These are phyloP conservation scores for Ustilago nuda DNA, from an alignment of 1,284 basidiomycete genomes.

Conservation along the genomic window DNA sequence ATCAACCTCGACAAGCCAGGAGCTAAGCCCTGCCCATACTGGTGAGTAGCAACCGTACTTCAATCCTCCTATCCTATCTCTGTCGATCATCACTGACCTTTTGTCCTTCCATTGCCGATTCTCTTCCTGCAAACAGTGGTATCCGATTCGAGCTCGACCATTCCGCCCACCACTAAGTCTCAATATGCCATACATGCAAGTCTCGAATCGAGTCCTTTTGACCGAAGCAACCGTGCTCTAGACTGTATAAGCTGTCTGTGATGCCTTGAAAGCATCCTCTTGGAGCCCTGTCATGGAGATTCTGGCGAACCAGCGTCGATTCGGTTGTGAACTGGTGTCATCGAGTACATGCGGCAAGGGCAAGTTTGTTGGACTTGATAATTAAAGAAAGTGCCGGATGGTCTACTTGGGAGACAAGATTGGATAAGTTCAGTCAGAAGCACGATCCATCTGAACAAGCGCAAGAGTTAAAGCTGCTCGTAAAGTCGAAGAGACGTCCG, in stretches of 20 bases:
- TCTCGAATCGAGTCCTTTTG: neutral
- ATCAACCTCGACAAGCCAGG: slow-evolving; percentile 81
- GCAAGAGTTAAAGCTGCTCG: too few relatives aligned
- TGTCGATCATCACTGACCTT: neutral
- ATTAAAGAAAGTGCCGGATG: too few relatives aligned
- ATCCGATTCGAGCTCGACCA: slow-evolving; percentile 59
- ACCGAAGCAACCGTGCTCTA: neutral
- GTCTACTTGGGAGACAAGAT: too few relatives aligned
- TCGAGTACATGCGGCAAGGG: too few relatives aligned
- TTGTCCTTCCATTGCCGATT: neutral
- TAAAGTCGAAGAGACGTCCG: too few relatives aligned
- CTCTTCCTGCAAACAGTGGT: slow-evolving; percentile 23
- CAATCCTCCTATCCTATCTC: neutral
- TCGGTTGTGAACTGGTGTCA: too few relatives aligned
- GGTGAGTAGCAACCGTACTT: slow-evolving; percentile 33
- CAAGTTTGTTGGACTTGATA: too few relatives aligned
- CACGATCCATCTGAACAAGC: too few relatives aligned
- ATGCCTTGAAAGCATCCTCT: neutral
- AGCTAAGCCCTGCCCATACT: slow-evolving; percentile 65
- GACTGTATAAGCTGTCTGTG: neutral
- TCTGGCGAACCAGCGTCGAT: too few relatives aligned
- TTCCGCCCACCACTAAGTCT: slow-evolving; percentile 37
- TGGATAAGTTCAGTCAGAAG: too few relatives aligned
- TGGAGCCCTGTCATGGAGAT: too few relatives aligned
- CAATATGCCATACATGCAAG: neutral